Evolutionary conservation across 2,329 filamentous ascomycete genomes (phyloP), one percentile per base, ranked within the genome.

Genomic region (Metarhizium guizhouense): DNA sequence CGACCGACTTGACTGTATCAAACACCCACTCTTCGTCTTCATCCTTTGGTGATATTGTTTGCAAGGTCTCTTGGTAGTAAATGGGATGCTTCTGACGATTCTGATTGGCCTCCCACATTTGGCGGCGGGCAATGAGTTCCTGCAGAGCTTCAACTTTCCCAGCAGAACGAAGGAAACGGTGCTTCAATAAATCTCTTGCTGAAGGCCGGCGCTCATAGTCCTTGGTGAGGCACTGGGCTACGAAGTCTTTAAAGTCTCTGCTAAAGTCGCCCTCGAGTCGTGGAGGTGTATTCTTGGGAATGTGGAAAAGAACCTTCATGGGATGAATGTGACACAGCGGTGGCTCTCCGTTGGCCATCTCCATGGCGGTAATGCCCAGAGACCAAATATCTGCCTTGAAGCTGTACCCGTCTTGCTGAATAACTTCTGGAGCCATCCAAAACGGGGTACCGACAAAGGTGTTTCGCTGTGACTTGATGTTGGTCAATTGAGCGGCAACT

Each of bases 401-500:
- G 69, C 93, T 90, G 60, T 84, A 85, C 16, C 81, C 82, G 60
- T 89, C 84, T 72, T 95, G 90, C 69, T 95, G 87, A 62, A 96
- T 96, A 40, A 96, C 91, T 68, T 96, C 91, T 1, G 91, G 91
- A 1, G 91, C 91, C 91, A 96, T 95, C 91, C 91, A 96, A 68
- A 95, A 96, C 0, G 94, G 94, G 0, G 93, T 97, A 20, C 94
- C 94, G 20, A 99, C 94, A 66, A 99, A 97, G 0, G 94, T 99
- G 72, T 97, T 93, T 54, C 94, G 85, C 70, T 96, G 91, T 2
- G 93, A 96, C 73, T 96, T 96, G 74, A 97, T 95, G 68, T 96
- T 96, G 58, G 90, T 95, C 65, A 99, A 79, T 70, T 99, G 94
- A 34, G 94, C 93, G 7, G 94, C 94, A 47, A 99, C 94, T 57